Evolutionary conservation across 2,329 filamentous ascomycete species (phyloP), one percentile per base, ranked within the genome.

Genomic region (Lizonia empirigonia): DNA sequence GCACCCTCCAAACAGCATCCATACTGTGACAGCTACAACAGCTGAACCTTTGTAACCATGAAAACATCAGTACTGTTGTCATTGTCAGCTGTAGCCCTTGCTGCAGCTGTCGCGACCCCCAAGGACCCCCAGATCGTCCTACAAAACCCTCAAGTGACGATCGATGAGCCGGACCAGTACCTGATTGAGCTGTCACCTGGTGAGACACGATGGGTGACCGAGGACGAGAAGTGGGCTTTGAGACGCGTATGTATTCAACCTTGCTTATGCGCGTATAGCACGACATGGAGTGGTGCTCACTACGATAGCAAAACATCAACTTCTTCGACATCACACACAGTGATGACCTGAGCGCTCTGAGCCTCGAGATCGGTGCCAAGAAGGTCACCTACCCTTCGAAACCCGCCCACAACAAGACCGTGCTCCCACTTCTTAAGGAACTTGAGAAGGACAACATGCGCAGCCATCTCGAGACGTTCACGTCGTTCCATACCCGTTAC

Each of bases 281-380:
- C n/a, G n/a, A n/a, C n/a, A n/a, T n/a, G n/a, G n/a, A 12, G 2
- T 9, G 15, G 22, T 20, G 29, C 44, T 48, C 19, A 53, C 39
- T 19, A 3, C 7, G 3, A 23, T 4, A 95, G 90, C 82, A 89
- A 70, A 91, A 91, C 65, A 81, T 87, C 61, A 89, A 87, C 67
- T 97, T 97, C 80, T 95, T 97, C 82, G 93, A 97, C 76, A 92
- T 97, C 67, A 97, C 94, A 54, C 82, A 90, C 33, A 84, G 86
- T 48, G 78, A 80, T 42, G 82, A 88, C 40, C 81, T 89, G 56
- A 89, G 88, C 52, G 71, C 74, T 53, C 72, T 67, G 23, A 70
- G 67, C 44, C 42, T 50, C 45, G 54, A 65, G 34, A 45, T 64
- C 26, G 58, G 48, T 12, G 50, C 59, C 12, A 53, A 76, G 50